phyloP scores from a whole-genome alignment of 2,329 filamentous ascomycete genomes.

The Elsinoe arachidis region DNA sequence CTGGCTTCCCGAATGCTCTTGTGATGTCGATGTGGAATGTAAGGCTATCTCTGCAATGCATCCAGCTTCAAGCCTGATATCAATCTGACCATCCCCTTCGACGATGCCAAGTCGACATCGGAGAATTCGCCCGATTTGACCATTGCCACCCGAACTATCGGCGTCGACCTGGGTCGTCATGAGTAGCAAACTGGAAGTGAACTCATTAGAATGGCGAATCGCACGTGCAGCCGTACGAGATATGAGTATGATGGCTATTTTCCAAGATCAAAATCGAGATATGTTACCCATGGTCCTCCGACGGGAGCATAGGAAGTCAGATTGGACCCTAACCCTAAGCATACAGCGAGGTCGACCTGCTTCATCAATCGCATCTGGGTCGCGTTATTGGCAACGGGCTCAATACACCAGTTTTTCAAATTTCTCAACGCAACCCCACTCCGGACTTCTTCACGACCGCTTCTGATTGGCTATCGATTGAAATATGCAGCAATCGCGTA shows the following conservation, averaged over 20 bases:
- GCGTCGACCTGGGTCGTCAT: too few relatives aligned
- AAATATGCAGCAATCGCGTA: neutral
- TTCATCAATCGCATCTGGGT: too few relatives aligned
- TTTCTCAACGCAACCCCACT: too few relatives aligned
- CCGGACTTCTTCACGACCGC: neutral
- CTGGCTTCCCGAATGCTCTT: too few relatives aligned
- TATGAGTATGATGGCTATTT: too few relatives aligned
- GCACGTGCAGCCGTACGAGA: too few relatives aligned
- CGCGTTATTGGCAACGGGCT: too few relatives aligned
- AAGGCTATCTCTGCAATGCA: neutral
- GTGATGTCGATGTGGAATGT: neutral
- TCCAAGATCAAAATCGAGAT: neutral
- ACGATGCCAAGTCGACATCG: neutral
- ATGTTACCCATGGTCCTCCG: neutral
- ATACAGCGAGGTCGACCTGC: neutral
- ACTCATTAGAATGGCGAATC: too few relatives aligned
- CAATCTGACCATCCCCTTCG: neutral
- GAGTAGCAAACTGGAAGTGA: too few relatives aligned
- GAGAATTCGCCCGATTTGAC: neutral
- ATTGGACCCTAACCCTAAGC: neutral
- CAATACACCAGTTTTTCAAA: too few relatives aligned
- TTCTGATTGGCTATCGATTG: neutral
- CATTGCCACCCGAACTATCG: neutral
- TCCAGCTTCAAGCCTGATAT: neutral
- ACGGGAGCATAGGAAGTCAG: too few relatives aligned